These are phyloP conservation scores for Stevia rebaudiana DNA, from an alignment of 140 eudicot genomes.

Conservation along the genomic window DNA sequence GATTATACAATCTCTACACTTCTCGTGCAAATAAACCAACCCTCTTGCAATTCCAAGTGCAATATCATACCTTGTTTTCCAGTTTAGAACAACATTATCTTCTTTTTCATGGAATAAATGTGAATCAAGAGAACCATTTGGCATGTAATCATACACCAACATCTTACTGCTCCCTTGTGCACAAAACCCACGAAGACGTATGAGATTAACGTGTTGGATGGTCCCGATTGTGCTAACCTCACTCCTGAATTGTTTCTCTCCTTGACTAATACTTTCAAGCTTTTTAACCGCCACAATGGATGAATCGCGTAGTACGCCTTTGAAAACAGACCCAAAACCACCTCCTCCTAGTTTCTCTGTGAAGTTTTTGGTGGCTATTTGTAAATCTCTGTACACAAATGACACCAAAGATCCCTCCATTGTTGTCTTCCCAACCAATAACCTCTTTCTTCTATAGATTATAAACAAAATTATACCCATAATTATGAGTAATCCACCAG, in stretches of 20 bases:
- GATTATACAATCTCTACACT: slow-evolving; percentile 63
- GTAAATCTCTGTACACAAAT: slow-evolving; percentile 41
- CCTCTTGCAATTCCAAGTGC: slow-evolving; percentile 79
- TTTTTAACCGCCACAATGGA: slow-evolving; percentile 48
- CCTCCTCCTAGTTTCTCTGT: slow-evolving; percentile 48
- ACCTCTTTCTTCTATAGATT: slow-evolving; percentile 28
- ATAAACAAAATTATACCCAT: slow-evolving; percentile 28
- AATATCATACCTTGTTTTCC: slow-evolving; percentile 62
- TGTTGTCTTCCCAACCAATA: slow-evolving; percentile 8
- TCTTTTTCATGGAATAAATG: slow-evolving; percentile 37
- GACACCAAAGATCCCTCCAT: slow-evolving; percentile 44
- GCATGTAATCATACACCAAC: slow-evolving; percentile 69
- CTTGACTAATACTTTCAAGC: slow-evolving; percentile 44
- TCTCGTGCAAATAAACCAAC: slow-evolving; percentile 66
- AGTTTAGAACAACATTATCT: slow-evolving; percentile 22
- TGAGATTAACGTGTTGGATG: slow-evolving; percentile 55
- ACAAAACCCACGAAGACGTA: slow-evolving; percentile 69
- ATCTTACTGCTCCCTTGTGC: slow-evolving; percentile 48
- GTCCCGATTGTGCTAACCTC: slow-evolving; percentile 57
- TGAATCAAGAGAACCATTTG: slow-evolving; percentile 49
- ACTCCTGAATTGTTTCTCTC: slow-evolving; percentile 51
- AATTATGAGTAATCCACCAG: slow-evolving; percentile 13
- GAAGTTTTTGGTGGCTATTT: slow-evolving; percentile 46
- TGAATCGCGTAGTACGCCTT: slow-evolving; percentile 45
- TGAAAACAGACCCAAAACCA: slow-evolving; percentile 55